A percentile compares a stretch with the other conserved stretches of the same genome.
Conservation (phyloP, 2,329 filamentous ascomycete genomes). For the Fusarium clavum region DNA sequence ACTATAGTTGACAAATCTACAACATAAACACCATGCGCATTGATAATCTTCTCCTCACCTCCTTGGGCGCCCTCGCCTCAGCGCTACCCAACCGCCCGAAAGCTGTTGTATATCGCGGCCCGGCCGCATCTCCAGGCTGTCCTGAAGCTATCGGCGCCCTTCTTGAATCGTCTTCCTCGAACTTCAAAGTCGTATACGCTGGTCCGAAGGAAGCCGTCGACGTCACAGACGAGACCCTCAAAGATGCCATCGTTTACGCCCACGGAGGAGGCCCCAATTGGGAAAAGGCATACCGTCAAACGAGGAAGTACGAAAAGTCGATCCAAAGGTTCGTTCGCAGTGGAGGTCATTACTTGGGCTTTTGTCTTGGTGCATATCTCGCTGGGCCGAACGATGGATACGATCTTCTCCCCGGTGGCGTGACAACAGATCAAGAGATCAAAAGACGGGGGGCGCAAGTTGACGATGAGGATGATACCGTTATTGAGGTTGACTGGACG, state of each 20-base stretch:
- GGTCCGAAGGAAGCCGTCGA: constrained; percentile 1
- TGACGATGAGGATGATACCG: background rate
- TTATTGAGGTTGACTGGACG: constrained; percentile 13
- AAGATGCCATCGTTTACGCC: background rate
- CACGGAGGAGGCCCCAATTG: constrained; percentile 4
- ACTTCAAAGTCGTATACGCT: constrained; percentile 7
- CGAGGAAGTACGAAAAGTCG: background rate
- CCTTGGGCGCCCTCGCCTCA: background rate
- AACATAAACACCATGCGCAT: background rate
- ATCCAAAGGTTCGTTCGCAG: background rate
- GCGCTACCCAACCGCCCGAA: background rate
- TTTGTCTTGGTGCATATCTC: constrained; percentile 14
- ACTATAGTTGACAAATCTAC: too few relatives aligned
- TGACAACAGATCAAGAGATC: constrained; percentile 9
- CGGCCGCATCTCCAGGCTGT: constrained; percentile 7
- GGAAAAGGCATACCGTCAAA: constrained; percentile 5
- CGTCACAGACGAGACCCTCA: background rate
- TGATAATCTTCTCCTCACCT: background rate
- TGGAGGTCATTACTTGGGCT: background rate
- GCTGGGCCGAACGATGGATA: background rate
- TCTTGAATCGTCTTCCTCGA: background rate
- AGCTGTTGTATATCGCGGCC: constrained; percentile 16
- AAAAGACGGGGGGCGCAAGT: background rate
- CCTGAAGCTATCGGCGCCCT: background rate
- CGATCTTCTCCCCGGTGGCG: background rate